These are phyloP conservation scores for Thraustochytrium sp. DNA, from an alignment of 352 stramenopile genomes.

Conservation along the genomic window DNA sequence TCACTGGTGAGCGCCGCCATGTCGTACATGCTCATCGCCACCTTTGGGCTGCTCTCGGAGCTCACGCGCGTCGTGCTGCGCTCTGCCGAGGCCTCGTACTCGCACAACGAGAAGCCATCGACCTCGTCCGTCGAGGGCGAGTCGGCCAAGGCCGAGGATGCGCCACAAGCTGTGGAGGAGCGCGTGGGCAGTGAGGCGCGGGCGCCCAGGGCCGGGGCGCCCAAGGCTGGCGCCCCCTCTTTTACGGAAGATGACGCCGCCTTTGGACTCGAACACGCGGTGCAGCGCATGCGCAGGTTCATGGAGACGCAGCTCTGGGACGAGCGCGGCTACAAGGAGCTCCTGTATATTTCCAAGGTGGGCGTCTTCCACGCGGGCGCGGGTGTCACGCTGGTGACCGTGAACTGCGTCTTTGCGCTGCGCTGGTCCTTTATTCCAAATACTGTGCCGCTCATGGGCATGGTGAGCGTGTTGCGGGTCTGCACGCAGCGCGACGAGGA, in stretches of 20 bases:
- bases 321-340: slow-evolving; percentile 6
- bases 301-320: neutral
- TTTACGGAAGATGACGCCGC: neutral
- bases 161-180: too few species aligned
- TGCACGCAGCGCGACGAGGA: neutral
- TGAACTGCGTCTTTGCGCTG: neutral
- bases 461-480: neutral
- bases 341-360: neutral
- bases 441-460: neutral
- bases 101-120: too few species aligned
- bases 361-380: neutral
- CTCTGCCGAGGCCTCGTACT: neutral
- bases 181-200: too few species aligned
- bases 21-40: neutral
- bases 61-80: neutral
- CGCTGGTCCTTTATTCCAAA: neutral
- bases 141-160: too few species aligned
- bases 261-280: neutral
- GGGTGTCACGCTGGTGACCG: neutral
- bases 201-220: too few species aligned
- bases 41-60: neutral
- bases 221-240: too few species aligned
- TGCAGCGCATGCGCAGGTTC: neutral
- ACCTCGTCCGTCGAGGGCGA: too few species aligned
- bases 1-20: neutral